These are phyloP conservation scores for Stevia rebaudiana DNA, from an alignment of 140 eudicot species.

Conservation along the genomic window DNA sequence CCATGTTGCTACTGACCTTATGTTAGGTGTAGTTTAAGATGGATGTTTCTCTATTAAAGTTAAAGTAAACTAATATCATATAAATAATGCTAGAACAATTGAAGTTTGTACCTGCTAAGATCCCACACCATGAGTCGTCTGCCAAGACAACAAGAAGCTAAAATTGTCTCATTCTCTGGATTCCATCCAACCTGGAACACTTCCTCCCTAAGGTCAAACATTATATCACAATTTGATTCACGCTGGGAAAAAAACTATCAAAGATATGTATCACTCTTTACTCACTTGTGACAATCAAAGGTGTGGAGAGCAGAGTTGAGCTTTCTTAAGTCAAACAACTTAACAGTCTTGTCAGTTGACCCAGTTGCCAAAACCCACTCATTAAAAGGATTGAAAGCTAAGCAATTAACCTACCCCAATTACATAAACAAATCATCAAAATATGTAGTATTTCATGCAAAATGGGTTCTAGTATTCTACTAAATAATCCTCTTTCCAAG, in stretches of 20 bases:
- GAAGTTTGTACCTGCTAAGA: slow-evolving; percentile 72
- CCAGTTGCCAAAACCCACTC: slow-evolving; percentile 99
- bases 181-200: slow-evolving; percentile 99
- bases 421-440: background rate
- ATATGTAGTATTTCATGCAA: background rate
- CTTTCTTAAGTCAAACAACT: slow-evolving; percentile 74
- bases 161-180: slow-evolving; percentile 82
- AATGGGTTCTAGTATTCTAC: background rate
- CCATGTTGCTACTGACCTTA: too few species aligned
- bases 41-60: too few species aligned
- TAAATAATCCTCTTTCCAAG: background rate
- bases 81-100: background rate
- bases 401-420: slow-evolving; percentile 67
- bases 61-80: background rate
- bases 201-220: slow-evolving; percentile 53
- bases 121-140: slow-evolving; percentile 98
- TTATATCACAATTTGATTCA: background rate
- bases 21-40: too few species aligned
- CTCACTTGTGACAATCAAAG: slow-evolving; percentile 90
- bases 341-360: slow-evolving; percentile 93
- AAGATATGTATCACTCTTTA: slow-evolving; percentile 33
- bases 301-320: slow-evolving; percentile 69
- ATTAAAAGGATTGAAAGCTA: slow-evolving; percentile 86
- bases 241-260: background rate
- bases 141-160: slow-evolving; percentile 98